These are phyloP conservation scores for Cucurbitaria berberidis DNA, from an alignment of 2,329 filamentous ascomycete species.

Conservation along the genomic window DNA sequence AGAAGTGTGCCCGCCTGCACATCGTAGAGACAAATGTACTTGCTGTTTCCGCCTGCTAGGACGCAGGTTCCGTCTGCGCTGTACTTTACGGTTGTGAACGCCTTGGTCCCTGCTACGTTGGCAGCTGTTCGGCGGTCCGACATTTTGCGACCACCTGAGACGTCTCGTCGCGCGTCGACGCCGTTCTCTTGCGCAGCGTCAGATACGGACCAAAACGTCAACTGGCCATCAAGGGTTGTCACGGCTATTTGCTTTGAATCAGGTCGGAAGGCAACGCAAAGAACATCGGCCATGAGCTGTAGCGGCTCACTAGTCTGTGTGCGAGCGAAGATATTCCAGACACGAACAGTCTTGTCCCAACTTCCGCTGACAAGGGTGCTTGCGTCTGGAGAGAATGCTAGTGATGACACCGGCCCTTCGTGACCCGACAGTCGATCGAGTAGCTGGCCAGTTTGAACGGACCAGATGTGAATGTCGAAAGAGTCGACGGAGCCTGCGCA, in stretches of 20 bases:
- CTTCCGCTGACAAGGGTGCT: slow-evolving; percentile 85
- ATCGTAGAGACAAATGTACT: slow-evolving; percentile 98
- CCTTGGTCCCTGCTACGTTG: slow-evolving; percentile 88
- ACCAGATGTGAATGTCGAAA: slow-evolving; percentile 98
- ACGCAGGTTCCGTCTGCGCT: slow-evolving; percentile 91
- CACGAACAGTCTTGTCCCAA: slow-evolving; percentile 93
- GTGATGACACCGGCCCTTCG: slow-evolving; percentile 87
- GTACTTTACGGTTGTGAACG: slow-evolving; percentile 86
- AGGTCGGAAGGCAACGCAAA: slow-evolving; percentile 84
- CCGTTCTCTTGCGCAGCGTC: slow-evolving; percentile 86
- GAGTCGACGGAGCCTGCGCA: slow-evolving; percentile 95
- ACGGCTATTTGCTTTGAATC: slow-evolving; percentile 91
- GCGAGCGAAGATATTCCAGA: slow-evolving; percentile 94
- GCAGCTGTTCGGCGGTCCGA: slow-evolving; percentile 89
- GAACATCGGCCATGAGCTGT: slow-evolving; percentile 87
- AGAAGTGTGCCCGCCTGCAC: slow-evolving; percentile 87
- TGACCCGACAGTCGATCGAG: slow-evolving; percentile 90
- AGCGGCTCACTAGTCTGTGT: slow-evolving; percentile 95
- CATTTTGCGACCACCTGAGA: slow-evolving; percentile 88
- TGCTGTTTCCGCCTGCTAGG: slow-evolving; percentile 92
- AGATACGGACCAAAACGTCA: slow-evolving; percentile 92
- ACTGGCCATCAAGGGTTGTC: slow-evolving; percentile 88
- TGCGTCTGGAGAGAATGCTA: slow-evolving; percentile 89
- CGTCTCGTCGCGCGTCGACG: slow-evolving; percentile 87
- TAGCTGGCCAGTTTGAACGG: slow-evolving; percentile 94